Conservation (phyloP, 2,329 filamentous ascomycete species). For the Dichotomopilus funicola region DNA sequence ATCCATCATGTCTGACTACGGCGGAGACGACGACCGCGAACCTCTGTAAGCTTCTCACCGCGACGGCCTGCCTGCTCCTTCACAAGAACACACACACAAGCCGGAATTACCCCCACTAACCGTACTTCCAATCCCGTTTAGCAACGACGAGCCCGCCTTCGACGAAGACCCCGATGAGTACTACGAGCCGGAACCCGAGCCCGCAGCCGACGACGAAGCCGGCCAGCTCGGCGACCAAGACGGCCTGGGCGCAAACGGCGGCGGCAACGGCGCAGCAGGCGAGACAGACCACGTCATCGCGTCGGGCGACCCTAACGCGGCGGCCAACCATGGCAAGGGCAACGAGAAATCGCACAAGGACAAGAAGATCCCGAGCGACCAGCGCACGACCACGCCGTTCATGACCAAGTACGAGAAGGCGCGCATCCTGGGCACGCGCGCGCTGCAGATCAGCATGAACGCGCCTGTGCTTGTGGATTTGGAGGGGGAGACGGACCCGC, state of each 20-base stretch:
- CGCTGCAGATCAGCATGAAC: constrained; percentile 97
- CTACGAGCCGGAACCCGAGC: constrained; percentile 51
- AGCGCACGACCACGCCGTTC: constrained; percentile 90
- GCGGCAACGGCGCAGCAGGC: constrained; percentile 39
- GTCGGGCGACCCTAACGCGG: constrained; percentile 52
- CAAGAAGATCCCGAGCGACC: constrained; percentile 85
- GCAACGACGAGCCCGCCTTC: constrained; percentile 64
- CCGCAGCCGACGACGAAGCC: constrained; percentile 48
- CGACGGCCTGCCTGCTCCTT: background rate
- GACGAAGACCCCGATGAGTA: constrained; percentile 61
- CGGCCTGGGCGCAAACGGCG: constrained; percentile 22
- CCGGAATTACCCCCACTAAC: constrained; percentile 8
- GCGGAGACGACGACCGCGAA: constrained; percentile 55
- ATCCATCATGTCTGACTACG: constrained; percentile 63
- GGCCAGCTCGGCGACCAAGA: constrained; percentile 47
- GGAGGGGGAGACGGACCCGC: constrained; percentile 93
- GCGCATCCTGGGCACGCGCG: constrained; percentile 85
- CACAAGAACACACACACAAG: no score
- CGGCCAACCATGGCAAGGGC: constrained; percentile 47
- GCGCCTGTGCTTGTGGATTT: constrained; percentile 93
- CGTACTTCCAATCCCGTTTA: constrained; percentile 24
- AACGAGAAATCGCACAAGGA: constrained; percentile 56
- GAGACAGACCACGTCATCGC: constrained; percentile 53
- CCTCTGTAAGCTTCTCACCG: constrained; percentile 15
- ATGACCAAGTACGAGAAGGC: constrained; percentile 99